phyloP scores from a whole-genome alignment of 129 eudicot genomes.

The Pseudognaphalium luteoalbum region DNA sequence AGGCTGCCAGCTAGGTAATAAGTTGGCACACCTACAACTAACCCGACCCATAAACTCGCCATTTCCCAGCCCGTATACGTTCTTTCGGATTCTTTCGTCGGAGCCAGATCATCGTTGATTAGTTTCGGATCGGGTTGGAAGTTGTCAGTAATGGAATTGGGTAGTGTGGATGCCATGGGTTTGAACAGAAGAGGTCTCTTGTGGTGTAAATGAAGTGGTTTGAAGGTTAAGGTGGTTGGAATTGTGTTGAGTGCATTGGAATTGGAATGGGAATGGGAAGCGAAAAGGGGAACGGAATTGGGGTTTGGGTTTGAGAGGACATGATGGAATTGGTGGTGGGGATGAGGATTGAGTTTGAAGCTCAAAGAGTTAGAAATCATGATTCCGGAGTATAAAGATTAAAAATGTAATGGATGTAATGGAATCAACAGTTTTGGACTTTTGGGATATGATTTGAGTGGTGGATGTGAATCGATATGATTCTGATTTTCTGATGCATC shows the following conservation, averaged over 20 bases:
- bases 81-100: constrained; percentile 54
- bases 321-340: constrained; percentile 27
- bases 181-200: constrained; percentile 7
- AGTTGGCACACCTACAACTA: constrained; percentile 89
- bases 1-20: constrained; percentile 94
- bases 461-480: constrained; percentile 34
- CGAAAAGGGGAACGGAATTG: constrained; percentile 2
- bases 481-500: constrained; percentile 19
- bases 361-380: constrained; percentile 62
- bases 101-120: constrained; percentile 74
- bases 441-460: constrained; percentile 40
- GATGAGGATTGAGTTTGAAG: constrained; percentile 50
- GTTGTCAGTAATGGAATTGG: constrained; percentile 36
- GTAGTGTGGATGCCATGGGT: constrained; percentile 54
- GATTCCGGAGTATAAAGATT: constrained; percentile 19
- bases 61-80: constrained; percentile 78
- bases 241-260: constrained; percentile 1
- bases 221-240: constrained; percentile 32
- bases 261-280: background rate
- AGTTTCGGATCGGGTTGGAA: constrained; percentile 65
- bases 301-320: constrained; percentile 31
- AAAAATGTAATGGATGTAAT: constrained; percentile 11
- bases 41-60: constrained; percentile 87
- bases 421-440: constrained; percentile 33
- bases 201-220: constrained; percentile 12